These are phyloP conservation scores for Pythium dissotocum DNA, from an alignment of 352 stramenopile genomes.

Conservation along the genomic window DNA sequence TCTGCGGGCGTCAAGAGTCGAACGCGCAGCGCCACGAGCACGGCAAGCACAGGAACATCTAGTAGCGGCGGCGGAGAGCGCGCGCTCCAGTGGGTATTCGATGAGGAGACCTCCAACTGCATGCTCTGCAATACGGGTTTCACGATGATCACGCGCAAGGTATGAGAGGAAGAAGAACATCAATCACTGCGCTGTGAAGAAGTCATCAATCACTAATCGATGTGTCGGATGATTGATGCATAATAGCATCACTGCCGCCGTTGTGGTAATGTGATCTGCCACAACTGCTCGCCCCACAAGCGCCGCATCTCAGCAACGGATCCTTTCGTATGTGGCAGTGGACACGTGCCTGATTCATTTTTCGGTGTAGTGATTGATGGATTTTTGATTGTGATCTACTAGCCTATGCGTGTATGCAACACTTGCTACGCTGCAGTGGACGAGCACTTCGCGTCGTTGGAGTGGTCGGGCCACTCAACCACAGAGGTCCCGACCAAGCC, in stretches of 20 bases:
- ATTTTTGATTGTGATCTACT: constrained; percentile 3
- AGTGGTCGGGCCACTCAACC: constrained; percentile 80
- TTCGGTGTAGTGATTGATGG: neutral
- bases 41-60: constrained; percentile 7
- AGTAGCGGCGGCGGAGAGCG: constrained; percentile 42
- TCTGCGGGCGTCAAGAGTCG: constrained; percentile 56
- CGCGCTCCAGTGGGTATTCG: constrained; percentile 78
- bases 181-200: neutral
- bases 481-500: constrained; percentile 72
- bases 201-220: neutral
- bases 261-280: constrained; percentile 83
- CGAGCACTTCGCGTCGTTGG: constrained; percentile 80
- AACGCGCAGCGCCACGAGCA: constrained; percentile 38
- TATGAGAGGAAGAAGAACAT: constrained; percentile 16
- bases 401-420: constrained; percentile 89
- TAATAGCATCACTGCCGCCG: constrained; percentile 77
- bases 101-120: constrained; percentile 84
- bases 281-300: constrained; percentile 87
- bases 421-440: constrained; percentile 83
- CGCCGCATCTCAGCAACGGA: constrained; percentile 78
- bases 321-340: constrained; percentile 59
- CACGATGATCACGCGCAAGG: constrained; percentile 82
- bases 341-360: too few relatives aligned
- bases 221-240: constrained; percentile 11
- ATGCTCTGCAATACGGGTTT: constrained; percentile 89